These are phyloP conservation scores for Cryptococcus sp. DNA, from an alignment of 1,284 basidiomycete species.

Conservation along the genomic window DNA sequence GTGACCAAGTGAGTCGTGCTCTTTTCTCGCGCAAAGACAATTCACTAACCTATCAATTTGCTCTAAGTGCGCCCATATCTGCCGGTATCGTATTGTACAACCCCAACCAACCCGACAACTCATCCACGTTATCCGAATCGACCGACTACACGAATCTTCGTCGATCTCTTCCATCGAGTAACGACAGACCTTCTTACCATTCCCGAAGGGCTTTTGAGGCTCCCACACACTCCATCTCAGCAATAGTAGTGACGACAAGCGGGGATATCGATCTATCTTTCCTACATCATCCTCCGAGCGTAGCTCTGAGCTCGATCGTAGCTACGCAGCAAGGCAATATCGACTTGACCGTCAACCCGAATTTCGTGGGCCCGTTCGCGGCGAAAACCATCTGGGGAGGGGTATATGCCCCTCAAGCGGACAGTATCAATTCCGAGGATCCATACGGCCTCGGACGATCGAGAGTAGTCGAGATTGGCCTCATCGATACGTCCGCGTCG, in stretches of 20 bases:
- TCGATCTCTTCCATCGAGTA: neutral
- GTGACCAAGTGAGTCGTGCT: slow-evolving; percentile 39
- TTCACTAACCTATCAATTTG: neutral
- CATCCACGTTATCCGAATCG: slow-evolving; percentile 8
- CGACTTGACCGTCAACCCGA: slow-evolving; percentile 42
- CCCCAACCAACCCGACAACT: slow-evolving; percentile 21
- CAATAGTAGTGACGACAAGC: slow-evolving; percentile 41
- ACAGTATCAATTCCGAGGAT: slow-evolving; percentile 17
- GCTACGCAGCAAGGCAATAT: slow-evolving; percentile 41
- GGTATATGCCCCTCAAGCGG: slow-evolving; percentile 31
- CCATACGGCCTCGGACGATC: slow-evolving; percentile 25
- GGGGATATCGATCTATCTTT: slow-evolving; percentile 47
- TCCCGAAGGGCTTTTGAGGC: slow-evolving; percentile 1
- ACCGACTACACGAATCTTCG: slow-evolving; percentile 10
- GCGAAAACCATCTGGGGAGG: slow-evolving; percentile 42
- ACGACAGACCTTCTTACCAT: neutral
- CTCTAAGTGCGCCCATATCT: slow-evolving; percentile 34
- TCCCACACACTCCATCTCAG: slow-evolving; percentile 30
- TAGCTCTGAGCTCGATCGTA: slow-evolving; percentile 35
- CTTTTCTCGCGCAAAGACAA: neutral
- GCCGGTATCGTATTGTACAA: slow-evolving; percentile 47
- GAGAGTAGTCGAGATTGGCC: slow-evolving; percentile 27
- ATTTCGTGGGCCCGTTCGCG: slow-evolving; percentile 49
- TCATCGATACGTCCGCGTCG: slow-evolving; percentile 10
- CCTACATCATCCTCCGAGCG: slow-evolving; percentile 40